A percentile compares a stretch with the other conserved stretches of the same genome.
Evolutionary conservation across 2,329 filamentous ascomycete genomes (phyloP).

Genomic region (Rhynchosporium secalis): DNA sequence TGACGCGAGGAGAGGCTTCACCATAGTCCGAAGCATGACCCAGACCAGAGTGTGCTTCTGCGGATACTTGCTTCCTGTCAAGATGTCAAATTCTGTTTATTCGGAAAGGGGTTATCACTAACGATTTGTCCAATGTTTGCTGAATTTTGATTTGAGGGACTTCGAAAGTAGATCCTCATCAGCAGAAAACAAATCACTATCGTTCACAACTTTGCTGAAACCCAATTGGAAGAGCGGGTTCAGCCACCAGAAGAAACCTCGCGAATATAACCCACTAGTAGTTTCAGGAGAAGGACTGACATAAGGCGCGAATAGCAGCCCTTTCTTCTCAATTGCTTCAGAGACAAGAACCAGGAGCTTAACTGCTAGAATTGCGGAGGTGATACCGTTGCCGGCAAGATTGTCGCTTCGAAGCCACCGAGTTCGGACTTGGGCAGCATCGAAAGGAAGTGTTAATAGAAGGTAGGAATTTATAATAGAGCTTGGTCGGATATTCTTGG

Average conservation of each 20-base stretch:
- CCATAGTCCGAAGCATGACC: slow-evolving; percentile 25
- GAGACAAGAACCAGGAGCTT: slow-evolving; percentile 28
- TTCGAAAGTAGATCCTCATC: slow-evolving; percentile 26
- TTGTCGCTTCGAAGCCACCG: slow-evolving; percentile 24
- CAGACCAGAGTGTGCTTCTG: slow-evolving; percentile 27
- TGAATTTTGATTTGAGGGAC: slow-evolving; percentile 21
- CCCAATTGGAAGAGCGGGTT: slow-evolving; percentile 40
- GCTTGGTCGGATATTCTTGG: slow-evolving; percentile 28
- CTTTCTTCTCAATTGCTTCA: slow-evolving; percentile 30
- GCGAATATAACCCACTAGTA: slow-evolving; percentile 40
- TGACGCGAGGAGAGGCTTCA: slow-evolving; percentile 19
- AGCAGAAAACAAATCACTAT: slow-evolving; percentile 35
- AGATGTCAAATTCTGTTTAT: slow-evolving; percentile 14
- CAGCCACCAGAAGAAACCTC: slow-evolving; percentile 42
- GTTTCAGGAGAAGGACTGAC: slow-evolving; percentile 33
- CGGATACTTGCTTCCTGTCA: slow-evolving; percentile 19
- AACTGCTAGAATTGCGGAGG: slow-evolving; percentile 22
- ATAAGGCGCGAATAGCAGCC: slow-evolving; percentile 22
- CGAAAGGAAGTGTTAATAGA: slow-evolving; percentile 31
- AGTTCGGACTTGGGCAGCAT: slow-evolving; percentile 30
- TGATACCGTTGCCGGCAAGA: slow-evolving; percentile 7
- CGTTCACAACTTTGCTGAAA: slow-evolving; percentile 35
- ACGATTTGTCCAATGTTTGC: slow-evolving; percentile 24
- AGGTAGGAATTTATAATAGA: slow-evolving; percentile 33
- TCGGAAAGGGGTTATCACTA: not conserved